Evolutionary conservation across 2,329 filamentous ascomycete species (phyloP).

Genomic region (Blastomyces silverae): DNA sequence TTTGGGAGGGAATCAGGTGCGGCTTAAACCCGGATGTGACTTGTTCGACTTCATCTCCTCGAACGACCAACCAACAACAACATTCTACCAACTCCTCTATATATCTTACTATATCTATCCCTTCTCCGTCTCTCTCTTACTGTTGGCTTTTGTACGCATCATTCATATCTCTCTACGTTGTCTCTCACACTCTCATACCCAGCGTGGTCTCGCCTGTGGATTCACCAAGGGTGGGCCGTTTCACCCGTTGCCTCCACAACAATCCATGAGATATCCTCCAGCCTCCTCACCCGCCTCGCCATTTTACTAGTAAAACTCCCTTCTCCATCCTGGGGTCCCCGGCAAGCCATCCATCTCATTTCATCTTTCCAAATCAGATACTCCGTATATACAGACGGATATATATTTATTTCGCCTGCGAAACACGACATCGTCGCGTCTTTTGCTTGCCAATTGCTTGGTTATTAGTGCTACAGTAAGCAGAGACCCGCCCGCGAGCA

Average conservation of each 20-base stretch:
- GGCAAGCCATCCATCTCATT: not conserved
- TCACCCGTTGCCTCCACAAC: constrained; percentile 12
- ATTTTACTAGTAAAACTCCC: not conserved
- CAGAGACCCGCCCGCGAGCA: not conserved
- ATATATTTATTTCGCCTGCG: not conserved
- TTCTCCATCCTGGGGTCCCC: not conserved
- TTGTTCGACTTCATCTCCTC: not conserved
- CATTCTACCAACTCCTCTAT: not conserved
- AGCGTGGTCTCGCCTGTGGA: constrained; percentile 5
- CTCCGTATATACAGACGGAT: not conserved
- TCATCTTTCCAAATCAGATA: not conserved
- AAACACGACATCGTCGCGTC: not conserved
- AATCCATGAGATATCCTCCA: not conserved
- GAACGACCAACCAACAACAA: not conserved
- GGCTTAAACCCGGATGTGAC: not conserved
- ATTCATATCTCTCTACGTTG: not conserved
- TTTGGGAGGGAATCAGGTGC: not conserved
- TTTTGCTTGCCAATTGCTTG: not conserved
- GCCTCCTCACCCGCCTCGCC: not conserved
- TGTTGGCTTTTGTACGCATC: too few species aligned
- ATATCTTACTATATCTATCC: not conserved
- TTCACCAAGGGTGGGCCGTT: not conserved
- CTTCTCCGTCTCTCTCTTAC: too few species aligned
- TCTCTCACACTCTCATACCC: not conserved
- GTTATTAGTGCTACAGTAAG: not conserved